Evolutionary conservation across 176 grass and related monocot species (phyloP), one percentile per base, ranked within the genome.

Genomic region (Rhynchospora breviuscula): DNA sequence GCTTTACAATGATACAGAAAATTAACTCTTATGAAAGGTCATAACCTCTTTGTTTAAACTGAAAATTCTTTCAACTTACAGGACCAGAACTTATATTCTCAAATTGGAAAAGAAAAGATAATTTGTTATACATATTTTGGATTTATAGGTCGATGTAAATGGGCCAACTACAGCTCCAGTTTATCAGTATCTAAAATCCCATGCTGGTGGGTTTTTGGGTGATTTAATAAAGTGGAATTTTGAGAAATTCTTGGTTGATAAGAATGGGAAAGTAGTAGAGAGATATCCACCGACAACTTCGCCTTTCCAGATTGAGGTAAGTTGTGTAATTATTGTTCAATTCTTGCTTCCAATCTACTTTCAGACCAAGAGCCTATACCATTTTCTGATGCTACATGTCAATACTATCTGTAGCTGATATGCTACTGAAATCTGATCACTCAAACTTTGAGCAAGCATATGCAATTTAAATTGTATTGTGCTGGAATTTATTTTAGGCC

Each of bases 201-300:
- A 85, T 90, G 96, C 93, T 81, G 96, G 96, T 83, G 96, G 96
- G 80, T 95, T 99, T 92, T 82, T 99, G 83, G 93, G 93, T 62
- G 96, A 95, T 89, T 56, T 99, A 62, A 84, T 99, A 59, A 99
- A 99, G 81, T 99, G 96, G 96, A 99, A 95, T 85, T 99, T 95
- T 85, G 96, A 95, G 76, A 99, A 99, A 85, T 99, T 99, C 57
- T 85, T 99, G 88, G 84, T 96, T 53, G 91, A 95, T 56, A 99
- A 99, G 86, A 99, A 89, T 53, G 96, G 93, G 13, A 99, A 95
- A 91, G 91, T 95, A 45, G 51, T 93, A 60, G 96, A 99, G 81
- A 93, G 96, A 90, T 95, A 99, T 70, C 91, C 96, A 68, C 96
- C 93, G 35, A 99, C 93, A 84, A 95, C 96, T 88, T 99, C 96